phyloP scores from a whole-genome alignment of 768 basidiomycete species.

The Collybiopsis confluens region DNA sequence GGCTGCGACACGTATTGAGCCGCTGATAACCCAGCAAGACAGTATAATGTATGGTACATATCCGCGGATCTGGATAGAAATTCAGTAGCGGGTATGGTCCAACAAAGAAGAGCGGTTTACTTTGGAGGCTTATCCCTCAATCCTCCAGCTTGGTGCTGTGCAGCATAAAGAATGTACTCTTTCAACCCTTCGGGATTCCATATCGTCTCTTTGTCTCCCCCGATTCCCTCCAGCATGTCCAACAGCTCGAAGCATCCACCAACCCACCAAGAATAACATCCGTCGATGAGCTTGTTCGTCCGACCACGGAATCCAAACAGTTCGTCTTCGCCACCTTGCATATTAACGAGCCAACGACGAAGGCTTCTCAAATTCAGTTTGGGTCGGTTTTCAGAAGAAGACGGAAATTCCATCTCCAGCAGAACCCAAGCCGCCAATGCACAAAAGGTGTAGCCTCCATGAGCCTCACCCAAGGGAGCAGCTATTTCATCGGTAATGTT shows the following conservation, averaged over 20 bases:
- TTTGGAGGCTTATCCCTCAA: constrained; percentile 95
- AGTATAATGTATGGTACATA: constrained; percentile 92
- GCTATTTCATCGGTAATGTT: constrained; percentile 56
- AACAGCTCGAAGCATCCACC: constrained; percentile 82
- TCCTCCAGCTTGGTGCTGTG: constrained; percentile 83
- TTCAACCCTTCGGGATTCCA: constrained; percentile 74
- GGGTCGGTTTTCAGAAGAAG: constrained; percentile 22
- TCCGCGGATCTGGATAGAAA: constrained; percentile 85
- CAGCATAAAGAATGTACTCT: constrained; percentile 81
- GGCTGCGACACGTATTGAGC: constrained; percentile 60
- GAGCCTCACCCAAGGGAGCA: constrained; percentile 89
- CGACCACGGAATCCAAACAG: constrained; percentile 91
- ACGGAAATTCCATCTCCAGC: constrained; percentile 51
- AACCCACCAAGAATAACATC: constrained; percentile 99
- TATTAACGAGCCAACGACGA: constrained; percentile 75
- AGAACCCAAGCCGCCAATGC: constrained; percentile 82
- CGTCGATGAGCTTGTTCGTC: constrained; percentile 98
- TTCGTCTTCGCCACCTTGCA: constrained; percentile 83
- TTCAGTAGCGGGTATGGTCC: background rate
- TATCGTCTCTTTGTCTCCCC: constrained; percentile 24
- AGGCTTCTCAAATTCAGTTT: constrained; percentile 56
- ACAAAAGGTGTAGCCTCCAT: constrained; percentile 97
- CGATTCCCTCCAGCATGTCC: constrained; percentile 46
- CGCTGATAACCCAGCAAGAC: constrained; percentile 81
- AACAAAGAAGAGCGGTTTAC: constrained; percentile 35